phyloP scores from a whole-genome alignment of 2,329 filamentous ascomycete species.

The Cryphonectria naterciae region DNA sequence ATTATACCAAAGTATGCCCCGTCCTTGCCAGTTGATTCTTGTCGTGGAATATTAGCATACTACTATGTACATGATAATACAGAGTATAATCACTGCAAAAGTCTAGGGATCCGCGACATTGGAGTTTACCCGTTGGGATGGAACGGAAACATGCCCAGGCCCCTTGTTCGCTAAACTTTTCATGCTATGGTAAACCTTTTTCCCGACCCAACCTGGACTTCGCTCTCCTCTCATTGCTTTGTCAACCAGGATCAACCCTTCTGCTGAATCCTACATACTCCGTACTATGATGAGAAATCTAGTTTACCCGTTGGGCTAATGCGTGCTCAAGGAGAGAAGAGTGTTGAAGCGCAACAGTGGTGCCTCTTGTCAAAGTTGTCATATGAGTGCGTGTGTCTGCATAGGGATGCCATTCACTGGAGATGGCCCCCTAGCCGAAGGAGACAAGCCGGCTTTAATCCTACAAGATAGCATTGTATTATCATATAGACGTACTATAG shows the following conservation, averaged over 20 bases:
- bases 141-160: background rate
- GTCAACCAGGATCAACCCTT: background rate
- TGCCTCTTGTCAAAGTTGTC: background rate
- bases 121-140: background rate
- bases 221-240: background rate
- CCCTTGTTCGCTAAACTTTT: no score
- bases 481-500: background rate
- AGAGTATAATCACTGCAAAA: background rate
- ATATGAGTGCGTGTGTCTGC: background rate
- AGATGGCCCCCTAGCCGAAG: background rate
- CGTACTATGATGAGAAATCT: no score
- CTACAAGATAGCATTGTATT: background rate
- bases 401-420: no score
- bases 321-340: background rate
- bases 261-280: background rate
- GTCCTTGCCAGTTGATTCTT: background rate
- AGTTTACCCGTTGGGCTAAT: background rate
- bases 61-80: no score
- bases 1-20: background rate
- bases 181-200: no score
- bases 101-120: background rate
- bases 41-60: background rate
- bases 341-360: background rate
- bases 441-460: background rate
- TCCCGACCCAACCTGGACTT: no score